Conservation (phyloP, 2,329 filamentous ascomycete species). For the Stemphylium beticola region DNA sequence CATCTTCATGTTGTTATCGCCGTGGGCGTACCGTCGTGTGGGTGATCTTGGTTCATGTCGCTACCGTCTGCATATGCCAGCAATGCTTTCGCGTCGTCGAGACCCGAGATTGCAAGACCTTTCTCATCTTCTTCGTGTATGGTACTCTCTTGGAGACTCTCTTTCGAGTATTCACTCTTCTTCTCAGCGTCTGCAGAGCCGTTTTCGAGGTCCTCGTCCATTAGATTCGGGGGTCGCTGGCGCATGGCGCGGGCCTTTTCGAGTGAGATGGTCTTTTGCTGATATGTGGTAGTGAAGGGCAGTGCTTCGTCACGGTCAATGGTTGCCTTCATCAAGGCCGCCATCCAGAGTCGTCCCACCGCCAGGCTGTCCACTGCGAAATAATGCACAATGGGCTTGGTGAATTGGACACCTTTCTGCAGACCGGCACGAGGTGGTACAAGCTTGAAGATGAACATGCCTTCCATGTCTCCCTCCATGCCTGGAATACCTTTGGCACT, state of each 20-base stretch:
- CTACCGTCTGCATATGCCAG: constrained; percentile 42
- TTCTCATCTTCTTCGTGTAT: constrained; percentile 49
- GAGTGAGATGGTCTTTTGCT: constrained; percentile 94
- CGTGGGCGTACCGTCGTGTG: constrained; percentile 12
- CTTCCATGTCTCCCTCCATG: constrained; percentile 56
- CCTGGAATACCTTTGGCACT: constrained; percentile 39
- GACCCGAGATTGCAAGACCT: constrained; percentile 47
- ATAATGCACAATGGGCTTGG: constrained; percentile 95
- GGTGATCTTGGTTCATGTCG: constrained; percentile 12
- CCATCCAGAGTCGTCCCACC: constrained; percentile 95
- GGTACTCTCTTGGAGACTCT: constrained; percentile 43
- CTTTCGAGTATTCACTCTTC: constrained; percentile 42
- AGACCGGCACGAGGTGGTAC: constrained; percentile 87
- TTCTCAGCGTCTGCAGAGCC: constrained; percentile 33
- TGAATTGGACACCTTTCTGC: constrained; percentile 93
- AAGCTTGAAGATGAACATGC: constrained; percentile 97
- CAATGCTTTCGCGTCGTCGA: constrained; percentile 45
- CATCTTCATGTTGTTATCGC: constrained; percentile 7
- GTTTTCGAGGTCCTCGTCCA: constrained; percentile 60
- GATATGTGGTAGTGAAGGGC: constrained; percentile 87
- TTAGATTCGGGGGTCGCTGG: constrained; percentile 86
- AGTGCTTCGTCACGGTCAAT: constrained; percentile 86
- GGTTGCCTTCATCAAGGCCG: constrained; percentile 96
- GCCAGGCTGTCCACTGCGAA: constrained; percentile 93
- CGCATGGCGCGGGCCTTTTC: constrained; percentile 86